Evolutionary conservation across 805 yeast species (phyloP).

Genomic region (Teunomyces gatunensis): DNA sequence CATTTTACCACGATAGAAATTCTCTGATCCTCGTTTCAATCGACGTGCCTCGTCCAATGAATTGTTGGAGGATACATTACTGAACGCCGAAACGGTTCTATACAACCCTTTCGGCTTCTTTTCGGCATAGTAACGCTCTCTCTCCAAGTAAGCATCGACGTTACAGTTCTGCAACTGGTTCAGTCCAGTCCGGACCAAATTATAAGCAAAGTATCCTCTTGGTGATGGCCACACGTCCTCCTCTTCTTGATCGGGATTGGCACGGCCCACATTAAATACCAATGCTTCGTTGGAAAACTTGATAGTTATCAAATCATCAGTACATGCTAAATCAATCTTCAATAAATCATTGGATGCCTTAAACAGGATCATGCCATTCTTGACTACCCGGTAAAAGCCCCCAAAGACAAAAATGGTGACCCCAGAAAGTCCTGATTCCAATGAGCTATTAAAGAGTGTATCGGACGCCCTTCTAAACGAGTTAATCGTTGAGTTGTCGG

Average conservation of each 20-base stretch:
- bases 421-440: conserved; percentile 7
- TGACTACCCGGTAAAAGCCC: conserved; percentile 26
- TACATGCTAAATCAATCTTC: conserved; percentile 30
- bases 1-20: conserved; percentile 17
- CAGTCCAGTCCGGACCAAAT: conserved; percentile 24
- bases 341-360: conserved; percentile 33
- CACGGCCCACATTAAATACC: conserved; percentile 10
- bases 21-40: not conserved
- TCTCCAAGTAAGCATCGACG: conserved; percentile 11
- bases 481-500: not conserved
- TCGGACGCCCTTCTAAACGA: not conserved
- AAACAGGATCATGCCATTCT: conserved; percentile 19
- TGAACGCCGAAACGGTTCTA: conserved; percentile 5
- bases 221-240: conserved; percentile 30
- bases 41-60: conserved; percentile 5
- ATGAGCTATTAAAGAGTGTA: not conserved
- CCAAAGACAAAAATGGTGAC: conserved; percentile 38
- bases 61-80: conserved; percentile 3
- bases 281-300: conserved; percentile 21
- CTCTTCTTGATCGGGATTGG: conserved; percentile 3
- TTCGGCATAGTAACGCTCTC: not conserved
- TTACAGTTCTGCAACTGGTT: conserved; percentile 17
- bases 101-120: not conserved
- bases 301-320: conserved; percentile 13
- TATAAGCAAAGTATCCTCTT: conserved; percentile 38